Evolutionary conservation across 352 stramenopile genomes (phyloP).

Genomic region (Phytophthora lateralis): DNA sequence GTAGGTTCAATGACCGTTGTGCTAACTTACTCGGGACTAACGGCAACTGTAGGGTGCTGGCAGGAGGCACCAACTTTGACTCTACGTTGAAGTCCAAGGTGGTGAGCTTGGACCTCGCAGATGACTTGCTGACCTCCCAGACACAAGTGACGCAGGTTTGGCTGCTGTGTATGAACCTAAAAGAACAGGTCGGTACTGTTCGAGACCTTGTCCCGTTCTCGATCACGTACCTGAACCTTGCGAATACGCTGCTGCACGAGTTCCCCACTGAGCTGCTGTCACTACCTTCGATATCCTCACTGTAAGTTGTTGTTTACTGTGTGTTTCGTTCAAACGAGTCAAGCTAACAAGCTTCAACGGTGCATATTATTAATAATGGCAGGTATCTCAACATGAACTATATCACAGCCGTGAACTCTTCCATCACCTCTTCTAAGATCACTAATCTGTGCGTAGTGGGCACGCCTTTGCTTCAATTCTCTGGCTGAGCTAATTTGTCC

Average conservation of each 20-base stretch:
- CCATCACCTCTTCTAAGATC: constrained; percentile 18
- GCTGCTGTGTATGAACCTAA: constrained; percentile 31
- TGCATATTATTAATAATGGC: neutral
- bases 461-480: neutral
- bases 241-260: constrained; percentile 32
- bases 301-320: constrained; percentile 13
- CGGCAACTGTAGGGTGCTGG: constrained; percentile 12
- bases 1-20: constrained; percentile 4
- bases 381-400: constrained; percentile 34
- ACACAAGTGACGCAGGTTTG: constrained; percentile 23
- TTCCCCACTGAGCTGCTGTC: constrained; percentile 20
- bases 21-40: neutral
- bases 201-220: constrained; percentile 27
- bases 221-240: constrained; percentile 28
- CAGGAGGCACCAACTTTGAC: constrained; percentile 21
- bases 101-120: constrained; percentile 22
- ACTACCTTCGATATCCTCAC: constrained; percentile 19
- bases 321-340: neutral
- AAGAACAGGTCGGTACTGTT: constrained; percentile 17
- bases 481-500: neutral
- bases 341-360: neutral
- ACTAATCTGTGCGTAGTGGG: constrained; percentile 13
- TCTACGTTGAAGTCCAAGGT: constrained; percentile 31
- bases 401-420: constrained; percentile 23
- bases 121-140: constrained; percentile 24